Conservation (phyloP, 2,329 filamentous ascomycete genomes). For the Penicillium decumbens region DNA sequence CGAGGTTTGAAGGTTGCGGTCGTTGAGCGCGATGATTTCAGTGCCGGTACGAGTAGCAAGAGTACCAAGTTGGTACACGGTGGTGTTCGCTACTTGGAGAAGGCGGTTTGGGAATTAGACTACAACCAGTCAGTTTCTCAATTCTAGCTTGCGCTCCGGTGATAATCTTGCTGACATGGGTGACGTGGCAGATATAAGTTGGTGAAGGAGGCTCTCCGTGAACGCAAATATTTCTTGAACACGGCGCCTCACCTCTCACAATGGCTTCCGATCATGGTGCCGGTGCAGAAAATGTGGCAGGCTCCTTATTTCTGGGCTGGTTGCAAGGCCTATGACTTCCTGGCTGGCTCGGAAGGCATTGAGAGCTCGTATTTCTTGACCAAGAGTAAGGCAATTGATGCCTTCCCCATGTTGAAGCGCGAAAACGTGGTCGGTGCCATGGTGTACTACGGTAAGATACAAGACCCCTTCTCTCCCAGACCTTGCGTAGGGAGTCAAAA, state of each 20-base stretch:
- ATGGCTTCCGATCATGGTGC: constrained; percentile 80
- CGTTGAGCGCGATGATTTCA: constrained; percentile 79
- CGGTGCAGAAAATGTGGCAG: constrained; percentile 78
- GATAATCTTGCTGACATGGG: constrained; percentile 5
- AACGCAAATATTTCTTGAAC: constrained; percentile 77
- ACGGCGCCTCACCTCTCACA: constrained; percentile 75
- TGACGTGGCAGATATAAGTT: constrained; percentile 52
- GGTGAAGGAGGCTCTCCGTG: constrained; percentile 74
- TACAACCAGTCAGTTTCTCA: constrained; percentile 61
- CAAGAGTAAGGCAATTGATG: constrained; percentile 77
- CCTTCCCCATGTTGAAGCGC: constrained; percentile 82
- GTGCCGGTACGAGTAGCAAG: constrained; percentile 76
- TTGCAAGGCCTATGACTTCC: constrained; percentile 76
- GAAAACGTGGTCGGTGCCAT: constrained; percentile 73
- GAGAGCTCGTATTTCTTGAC: constrained; percentile 86
- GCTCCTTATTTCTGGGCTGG: constrained; percentile 68
- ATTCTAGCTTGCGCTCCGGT: not conserved
- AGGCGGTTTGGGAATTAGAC: constrained; percentile 79
- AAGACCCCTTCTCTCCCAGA: not conserved
- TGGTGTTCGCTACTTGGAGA: constrained; percentile 78
- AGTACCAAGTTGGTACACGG: constrained; percentile 84
- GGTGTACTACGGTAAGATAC: constrained; percentile 68
- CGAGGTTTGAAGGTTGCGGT: constrained; percentile 73
- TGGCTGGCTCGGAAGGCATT: constrained; percentile 81
- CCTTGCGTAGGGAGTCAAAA: too few relatives aligned